Percentiles rank a stretch among this genome's conserved stretches.
Conservation (phyloP, 225 moss, liverwort and hornwort genomes). For the Bryum argenteum region DNA sequence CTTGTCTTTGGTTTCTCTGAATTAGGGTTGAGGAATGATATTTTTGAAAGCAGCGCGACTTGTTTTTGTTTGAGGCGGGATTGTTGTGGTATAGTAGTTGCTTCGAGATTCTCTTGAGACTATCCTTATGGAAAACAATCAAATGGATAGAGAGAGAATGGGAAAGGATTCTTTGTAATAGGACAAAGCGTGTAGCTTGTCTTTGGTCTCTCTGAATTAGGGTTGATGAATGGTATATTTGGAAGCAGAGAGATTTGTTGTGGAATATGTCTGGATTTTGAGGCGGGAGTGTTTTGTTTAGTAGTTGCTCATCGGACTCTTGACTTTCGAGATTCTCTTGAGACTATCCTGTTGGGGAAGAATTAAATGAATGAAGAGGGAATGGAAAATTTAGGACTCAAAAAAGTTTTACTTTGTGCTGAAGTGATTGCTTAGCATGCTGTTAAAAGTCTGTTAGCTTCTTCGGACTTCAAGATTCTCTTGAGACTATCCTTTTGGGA, state of each 20-base stretch:
- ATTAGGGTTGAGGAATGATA: not conserved
- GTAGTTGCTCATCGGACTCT: no score
- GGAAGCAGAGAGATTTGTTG: not conserved
- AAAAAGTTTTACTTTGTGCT: slow-evolving; percentile 4
- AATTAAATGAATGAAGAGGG: no score
- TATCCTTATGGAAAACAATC: not conserved
- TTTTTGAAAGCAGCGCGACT: not conserved
- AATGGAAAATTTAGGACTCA: no score
- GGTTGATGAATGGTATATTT: not conserved
- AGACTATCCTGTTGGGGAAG: no score
- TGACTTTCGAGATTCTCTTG: not conserved
- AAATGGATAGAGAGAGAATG: not conserved
- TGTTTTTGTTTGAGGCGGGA: not conserved
- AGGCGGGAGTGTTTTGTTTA: no score
- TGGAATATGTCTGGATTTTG: no score
- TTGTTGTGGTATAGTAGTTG: not conserved
- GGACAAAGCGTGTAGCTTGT: not conserved
- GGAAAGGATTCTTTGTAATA: no score
- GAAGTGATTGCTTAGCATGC: no score
- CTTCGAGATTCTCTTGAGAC: not conserved
- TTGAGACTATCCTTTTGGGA: slow-evolving; percentile 2
- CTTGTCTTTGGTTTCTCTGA: not conserved
- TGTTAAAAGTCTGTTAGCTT: no score
- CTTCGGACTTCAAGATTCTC: no score
- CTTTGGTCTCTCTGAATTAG: not conserved